Percentiles rank a stretch among this genome's conserved stretches.
Conservation (phyloP, 1,139 yeast genomes). For the Hyphopichia khmerensis region DNA sequence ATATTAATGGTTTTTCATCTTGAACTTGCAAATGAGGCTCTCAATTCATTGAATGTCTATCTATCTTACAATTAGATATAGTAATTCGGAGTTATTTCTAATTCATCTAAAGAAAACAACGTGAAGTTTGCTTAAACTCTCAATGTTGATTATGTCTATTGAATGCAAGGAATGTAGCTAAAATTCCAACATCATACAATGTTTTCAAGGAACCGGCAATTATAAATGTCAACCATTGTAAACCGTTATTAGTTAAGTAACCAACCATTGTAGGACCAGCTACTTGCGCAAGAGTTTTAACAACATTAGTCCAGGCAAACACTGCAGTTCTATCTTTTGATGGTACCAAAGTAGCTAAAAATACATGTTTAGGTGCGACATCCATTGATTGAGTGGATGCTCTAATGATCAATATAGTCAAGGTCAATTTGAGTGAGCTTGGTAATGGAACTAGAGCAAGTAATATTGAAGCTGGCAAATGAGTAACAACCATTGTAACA, state of each 20-base stretch:
- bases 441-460: slow-evolving; percentile 39
- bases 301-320: slow-evolving; percentile 42
- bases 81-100: too few relatives aligned
- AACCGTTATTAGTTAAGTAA: slow-evolving; percentile 23
- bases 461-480: slow-evolving; percentile 42
- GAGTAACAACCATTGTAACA: slow-evolving; percentile 44
- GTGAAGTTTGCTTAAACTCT: too few relatives aligned
- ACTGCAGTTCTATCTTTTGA: slow-evolving; percentile 38
- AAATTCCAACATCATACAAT: slow-evolving; percentile 39
- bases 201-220: slow-evolving; percentile 40
- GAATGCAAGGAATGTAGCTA: slow-evolving; percentile 31
- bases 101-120: too few relatives aligned
- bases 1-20: too few relatives aligned
- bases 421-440: slow-evolving; percentile 24
- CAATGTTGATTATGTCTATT: slow-evolving; percentile 24
- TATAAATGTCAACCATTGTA: slow-evolving; percentile 41
- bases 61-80: too few relatives aligned
- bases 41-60: too few relatives aligned
- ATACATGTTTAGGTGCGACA: slow-evolving; percentile 45
- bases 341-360: slow-evolving; percentile 37
- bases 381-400: slow-evolving; percentile 45
- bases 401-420: slow-evolving; percentile 30
- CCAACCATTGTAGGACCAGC: slow-evolving; percentile 43
- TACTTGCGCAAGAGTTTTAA: slow-evolving; percentile 38
- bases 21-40: too few relatives aligned